Evolutionary conservation across 805 yeast species (phyloP).

Genomic region (Groenewaldozyma salmanticensis): DNA sequence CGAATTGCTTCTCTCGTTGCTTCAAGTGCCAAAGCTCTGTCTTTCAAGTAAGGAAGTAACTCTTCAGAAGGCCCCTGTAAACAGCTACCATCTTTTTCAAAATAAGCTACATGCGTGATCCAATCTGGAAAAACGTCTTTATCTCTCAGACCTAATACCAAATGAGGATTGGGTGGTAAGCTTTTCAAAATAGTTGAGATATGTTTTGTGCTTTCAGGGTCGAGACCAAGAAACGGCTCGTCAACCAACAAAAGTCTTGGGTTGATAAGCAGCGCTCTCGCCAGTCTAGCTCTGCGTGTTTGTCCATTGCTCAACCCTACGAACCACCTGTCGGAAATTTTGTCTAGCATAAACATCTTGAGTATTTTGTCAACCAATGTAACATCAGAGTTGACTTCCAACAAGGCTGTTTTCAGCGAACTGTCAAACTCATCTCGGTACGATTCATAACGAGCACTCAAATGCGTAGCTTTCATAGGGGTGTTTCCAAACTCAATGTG

Average conservation of each 20-base stretch:
- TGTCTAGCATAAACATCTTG: conserved; percentile 42
- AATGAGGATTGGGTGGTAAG: conserved; percentile 40
- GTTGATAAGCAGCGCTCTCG: conserved; percentile 53
- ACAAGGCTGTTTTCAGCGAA: conserved; percentile 51
- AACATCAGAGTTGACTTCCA: conserved; percentile 41
- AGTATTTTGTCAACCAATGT: conserved; percentile 36
- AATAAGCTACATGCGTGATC: conserved; percentile 64
- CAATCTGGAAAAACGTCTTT: conserved; percentile 74
- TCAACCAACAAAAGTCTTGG: conserved; percentile 69
- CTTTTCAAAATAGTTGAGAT: conserved; percentile 46
- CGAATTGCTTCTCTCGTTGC: too few relatives aligned
- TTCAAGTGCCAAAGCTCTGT: conserved; percentile 17
- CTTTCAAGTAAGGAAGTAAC: conserved; percentile 19
- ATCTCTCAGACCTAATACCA: conserved; percentile 64
- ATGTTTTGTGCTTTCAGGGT: conserved; percentile 54
- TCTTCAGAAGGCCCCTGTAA: conserved; percentile 37
- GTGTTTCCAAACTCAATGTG: conserved; percentile 42
- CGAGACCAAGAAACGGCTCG: conserved; percentile 89
- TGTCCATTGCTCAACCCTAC: conserved; percentile 92
- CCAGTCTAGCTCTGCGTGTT: conserved; percentile 80
- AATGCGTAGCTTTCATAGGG: conserved; percentile 43
- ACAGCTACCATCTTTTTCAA: conserved; percentile 44
- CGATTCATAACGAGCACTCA: conserved; percentile 83
- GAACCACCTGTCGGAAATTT: conserved; percentile 62
- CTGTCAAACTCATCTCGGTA: conserved; percentile 79